A percentile compares a stretch with the other conserved stretches of the same genome.
Conservation (phyloP, 2,329 filamentous ascomycete species). For the Diatrype stigma region DNA sequence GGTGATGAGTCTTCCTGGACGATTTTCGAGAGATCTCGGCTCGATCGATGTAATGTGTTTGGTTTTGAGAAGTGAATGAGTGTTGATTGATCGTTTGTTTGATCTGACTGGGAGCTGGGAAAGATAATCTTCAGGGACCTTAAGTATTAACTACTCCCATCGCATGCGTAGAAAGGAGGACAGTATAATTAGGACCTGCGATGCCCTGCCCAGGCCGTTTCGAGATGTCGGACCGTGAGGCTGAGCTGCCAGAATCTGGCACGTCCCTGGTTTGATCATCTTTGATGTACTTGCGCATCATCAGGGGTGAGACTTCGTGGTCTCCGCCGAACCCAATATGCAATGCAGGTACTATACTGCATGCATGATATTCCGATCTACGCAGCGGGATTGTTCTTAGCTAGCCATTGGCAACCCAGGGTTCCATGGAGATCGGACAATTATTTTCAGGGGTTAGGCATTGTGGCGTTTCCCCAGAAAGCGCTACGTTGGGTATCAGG, state of each 20-base stretch:
- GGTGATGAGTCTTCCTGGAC: no score
- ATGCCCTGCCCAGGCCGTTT: not conserved
- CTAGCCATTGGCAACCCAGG: not conserved
- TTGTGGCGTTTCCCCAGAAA: no score
- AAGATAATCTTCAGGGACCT: not conserved
- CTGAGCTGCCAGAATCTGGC: slow-evolving; percentile 2
- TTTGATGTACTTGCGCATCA: slow-evolving; percentile 2
- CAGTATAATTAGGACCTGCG: not conserved
- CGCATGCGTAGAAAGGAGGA: no score
- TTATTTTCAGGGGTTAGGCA: not conserved
- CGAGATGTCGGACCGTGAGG: slow-evolving; percentile 1
- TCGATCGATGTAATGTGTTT: no score
- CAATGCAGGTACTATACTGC: not conserved
- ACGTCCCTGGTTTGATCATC: slow-evolving; percentile 6
- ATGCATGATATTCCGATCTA: not conserved
- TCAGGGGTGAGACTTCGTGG: not conserved
- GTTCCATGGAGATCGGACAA: not conserved
- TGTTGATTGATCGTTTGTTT: no score
- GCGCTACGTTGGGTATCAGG: no score
- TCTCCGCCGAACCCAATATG: not conserved
- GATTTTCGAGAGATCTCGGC: no score
- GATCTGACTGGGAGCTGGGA: no score
- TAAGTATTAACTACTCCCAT: no score
- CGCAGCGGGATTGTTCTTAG: not conserved
- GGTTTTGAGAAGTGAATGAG: no score